A percentile compares a stretch with the other conserved stretches of the same genome.
Evolutionary conservation across 2,329 filamentous ascomycete genomes (phyloP).

Genomic region (Colletotrichum truncatum): DNA sequence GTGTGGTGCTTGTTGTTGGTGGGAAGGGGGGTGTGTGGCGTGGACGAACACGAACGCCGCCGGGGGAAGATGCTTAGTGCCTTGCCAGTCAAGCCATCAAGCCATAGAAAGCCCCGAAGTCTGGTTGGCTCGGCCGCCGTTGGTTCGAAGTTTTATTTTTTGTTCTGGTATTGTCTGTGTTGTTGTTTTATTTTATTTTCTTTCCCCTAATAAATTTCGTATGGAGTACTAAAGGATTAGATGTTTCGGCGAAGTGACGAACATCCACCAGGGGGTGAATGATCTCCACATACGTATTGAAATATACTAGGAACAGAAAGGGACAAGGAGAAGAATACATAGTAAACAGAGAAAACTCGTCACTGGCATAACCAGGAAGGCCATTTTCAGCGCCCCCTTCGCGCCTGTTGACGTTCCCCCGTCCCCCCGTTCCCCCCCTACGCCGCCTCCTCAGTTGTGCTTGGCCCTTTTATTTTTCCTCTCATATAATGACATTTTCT

Average conservation of each 20-base stretch:
- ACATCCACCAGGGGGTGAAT: not conserved
- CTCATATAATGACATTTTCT: not conserved
- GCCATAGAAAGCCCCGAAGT: constrained; percentile 20
- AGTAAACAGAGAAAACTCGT: not conserved
- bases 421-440: too few species aligned
- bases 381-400: constrained; percentile 8
- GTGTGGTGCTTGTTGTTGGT: not conserved
- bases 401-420: not conserved
- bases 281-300: constrained; percentile 3
- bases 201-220: not conserved
- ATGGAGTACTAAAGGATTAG: constrained; percentile 10
- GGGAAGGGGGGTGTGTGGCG: not conserved
- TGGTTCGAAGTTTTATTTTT: constrained; percentile 13
- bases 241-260: constrained; percentile 21
- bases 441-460: constrained; percentile 4
- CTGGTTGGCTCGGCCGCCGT: constrained; percentile 18
- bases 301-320: not conserved
- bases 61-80: constrained; percentile 16
- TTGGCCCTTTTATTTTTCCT: not conserved
- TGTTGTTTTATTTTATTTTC: not conserved
- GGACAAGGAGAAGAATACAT: not conserved
- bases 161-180: not conserved
- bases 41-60: not conserved
- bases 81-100: constrained; percentile 20
- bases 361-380: not conserved